These are phyloP conservation scores for Suhomyces yuchorum DNA, from an alignment of 1,139 yeast genomes.

Conservation along the genomic window DNA sequence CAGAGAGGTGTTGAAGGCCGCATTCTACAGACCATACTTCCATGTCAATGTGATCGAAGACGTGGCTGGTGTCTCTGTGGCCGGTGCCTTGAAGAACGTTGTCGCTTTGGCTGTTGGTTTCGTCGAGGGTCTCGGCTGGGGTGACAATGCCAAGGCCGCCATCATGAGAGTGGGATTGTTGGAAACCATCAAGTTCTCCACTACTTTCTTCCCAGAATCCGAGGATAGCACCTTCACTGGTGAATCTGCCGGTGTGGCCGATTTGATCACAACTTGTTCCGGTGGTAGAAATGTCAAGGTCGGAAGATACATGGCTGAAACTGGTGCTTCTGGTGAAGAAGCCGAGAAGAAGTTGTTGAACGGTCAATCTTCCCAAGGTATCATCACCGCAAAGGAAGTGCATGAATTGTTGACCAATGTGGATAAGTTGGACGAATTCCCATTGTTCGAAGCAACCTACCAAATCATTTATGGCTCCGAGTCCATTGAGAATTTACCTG, in stretches of 20 bases:
- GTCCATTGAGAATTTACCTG: constrained; percentile 46
- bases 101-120: constrained; percentile 54
- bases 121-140: constrained; percentile 54
- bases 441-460: constrained; percentile 52
- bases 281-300: constrained; percentile 55
- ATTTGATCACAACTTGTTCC: constrained; percentile 50
- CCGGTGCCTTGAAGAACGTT: constrained; percentile 51
- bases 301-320: constrained; percentile 50
- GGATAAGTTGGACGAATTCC: constrained; percentile 39
- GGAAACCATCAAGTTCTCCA: constrained; percentile 47
- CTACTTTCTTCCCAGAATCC: constrained; percentile 46
- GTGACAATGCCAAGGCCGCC: constrained; percentile 54
- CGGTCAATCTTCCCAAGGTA: constrained; percentile 55
- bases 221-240: constrained; percentile 42
- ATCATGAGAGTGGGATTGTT: constrained; percentile 51
- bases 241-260: constrained; percentile 56
- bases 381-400: constrained; percentile 50
- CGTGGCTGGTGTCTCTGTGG: constrained; percentile 53
- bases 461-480: constrained; percentile 47
- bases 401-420: constrained; percentile 46
- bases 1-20: constrained; percentile 41
- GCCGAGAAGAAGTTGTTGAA: constrained; percentile 50
- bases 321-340: constrained; percentile 44
- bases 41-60: constrained; percentile 51
- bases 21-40: constrained; percentile 52